These are phyloP conservation scores for Fibroporia radiculosa DNA, from an alignment of 768 basidiomycete species.

Conservation along the genomic window DNA sequence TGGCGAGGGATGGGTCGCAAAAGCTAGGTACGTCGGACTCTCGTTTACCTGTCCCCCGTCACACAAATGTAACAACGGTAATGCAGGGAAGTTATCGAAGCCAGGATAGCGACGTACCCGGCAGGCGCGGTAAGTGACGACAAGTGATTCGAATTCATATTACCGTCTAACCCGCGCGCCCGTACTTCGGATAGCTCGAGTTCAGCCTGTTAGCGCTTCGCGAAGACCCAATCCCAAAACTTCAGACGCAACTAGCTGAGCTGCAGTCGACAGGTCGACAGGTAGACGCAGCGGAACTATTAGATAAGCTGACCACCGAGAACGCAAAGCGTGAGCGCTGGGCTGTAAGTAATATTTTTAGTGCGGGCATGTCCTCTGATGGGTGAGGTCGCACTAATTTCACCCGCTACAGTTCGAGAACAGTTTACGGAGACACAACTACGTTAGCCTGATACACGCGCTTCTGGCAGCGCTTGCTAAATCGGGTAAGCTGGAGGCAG, in stretches of 20 bases:
- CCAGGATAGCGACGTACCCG: constrained; percentile 87
- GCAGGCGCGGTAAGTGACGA: constrained; percentile 63
- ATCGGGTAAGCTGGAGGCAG: constrained; percentile 50
- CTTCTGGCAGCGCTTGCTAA: constrained; percentile 70
- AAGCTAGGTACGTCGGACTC: constrained; percentile 51
- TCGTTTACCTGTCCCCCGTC: constrained; percentile 8
- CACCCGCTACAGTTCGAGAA: constrained; percentile 73
- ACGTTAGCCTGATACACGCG: constrained; percentile 73
- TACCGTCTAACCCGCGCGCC: no score
- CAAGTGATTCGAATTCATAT: no score
- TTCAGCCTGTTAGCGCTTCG: constrained; percentile 89
- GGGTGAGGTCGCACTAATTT: no score
- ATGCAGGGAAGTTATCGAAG: constrained; percentile 73
- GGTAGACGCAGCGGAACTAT: constrained; percentile 37
- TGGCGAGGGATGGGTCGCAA: constrained; percentile 78
- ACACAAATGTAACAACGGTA: constrained; percentile 2
- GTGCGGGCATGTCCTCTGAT: no score
- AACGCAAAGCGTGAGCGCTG: constrained; percentile 71
- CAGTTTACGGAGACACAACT: constrained; percentile 79
- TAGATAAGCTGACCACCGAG: constrained; percentile 55
- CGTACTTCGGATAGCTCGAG: constrained; percentile 58
- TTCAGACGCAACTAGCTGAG: constrained; percentile 55
- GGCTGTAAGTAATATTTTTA: constrained; percentile 49
- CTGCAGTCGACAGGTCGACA: constrained; percentile 27
- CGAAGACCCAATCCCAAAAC: constrained; percentile 66